Base-by-base conservation (phyloP, 768 basidiomycete species). In the Tylopilus rubrobrunneus region DNA sequence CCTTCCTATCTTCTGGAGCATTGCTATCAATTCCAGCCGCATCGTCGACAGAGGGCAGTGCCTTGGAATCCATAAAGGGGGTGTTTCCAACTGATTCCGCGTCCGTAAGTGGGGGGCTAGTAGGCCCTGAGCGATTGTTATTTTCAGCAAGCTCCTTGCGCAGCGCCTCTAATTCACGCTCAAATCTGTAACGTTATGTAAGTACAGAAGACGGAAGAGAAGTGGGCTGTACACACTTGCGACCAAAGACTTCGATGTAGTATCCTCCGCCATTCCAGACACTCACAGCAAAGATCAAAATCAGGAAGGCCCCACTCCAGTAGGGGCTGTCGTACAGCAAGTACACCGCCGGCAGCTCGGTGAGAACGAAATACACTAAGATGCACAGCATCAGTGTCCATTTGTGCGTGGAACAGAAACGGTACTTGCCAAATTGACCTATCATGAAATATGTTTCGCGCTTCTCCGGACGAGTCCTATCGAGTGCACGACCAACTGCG, bases 191-290 rank as follows among this genome's bases (percentile, higher is more conserved):
- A 45, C 27, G 49, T 37, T 41, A 51, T 49, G 45, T 62, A 34
- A 58, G 51, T 25, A 17, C 44, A 52, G 5, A 33, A 49, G 10
- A 27, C 28, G 41, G 10, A 41, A 51, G 10, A n/a, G 4, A 27
- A 23, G 31, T 15, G 25, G 56, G 54, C 53, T 55, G 47, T 25
- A 81, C 91, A 61, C 58, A 95, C 94, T 97, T 96, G 73, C 94
- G 84, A 28, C 94, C 94, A 66, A 96, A 97, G 19, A 97, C 94
- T 68, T 97, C 94, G 50, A 97, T 94, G 68, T 97, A 97, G 76
- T 86, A 97, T 2, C 90, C 91, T 23, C 89, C 93, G 10, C 95
- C 95, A 66, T 98, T 98, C 94, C 94, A 98, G 0, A 89, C 92
- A 55, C 89, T 89, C 43, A 93, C 90, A 15, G 81, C 75, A 63